Base-by-base conservation (phyloP, 108 stramenopile genomes). In the Nannochloropsis gaditana region DNA sequence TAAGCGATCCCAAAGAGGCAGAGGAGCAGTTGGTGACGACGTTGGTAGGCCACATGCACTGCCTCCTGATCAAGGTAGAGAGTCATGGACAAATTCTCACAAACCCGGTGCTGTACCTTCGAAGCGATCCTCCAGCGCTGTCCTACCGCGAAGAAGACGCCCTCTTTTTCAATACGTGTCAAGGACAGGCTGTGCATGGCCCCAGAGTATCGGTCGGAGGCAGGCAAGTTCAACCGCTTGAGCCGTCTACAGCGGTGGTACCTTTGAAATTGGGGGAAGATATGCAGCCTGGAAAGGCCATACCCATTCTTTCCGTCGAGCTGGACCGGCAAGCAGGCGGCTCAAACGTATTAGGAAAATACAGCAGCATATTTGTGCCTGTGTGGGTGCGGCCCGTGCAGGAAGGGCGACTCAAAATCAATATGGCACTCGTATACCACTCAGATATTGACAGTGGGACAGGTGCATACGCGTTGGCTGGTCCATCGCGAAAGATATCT, bases 221-320 rank as follows among this genome's bases (percentile, higher is more conserved):
- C 31, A 31, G 31, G 31, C 31, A 31, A 31, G 31, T 31, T 31
- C 31, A 31, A 31, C 31, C 31, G 31, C 31, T 31, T 31, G 31
- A 31, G 31, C 31, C 31, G 31, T 31, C 31, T 31, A 1, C 31
- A 31, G 59, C 19, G n/a, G 19, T n/a, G 5, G 8, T 8, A n/a
- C 59, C 59, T 73, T 3, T 73, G 8, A 73, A 73, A n/a, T 73
- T 73, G 59, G 59, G 59, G 3, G n/a, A 73, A 73, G 59, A 73
- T n/a, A 73, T 73, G 59, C 59, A 73, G 59, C 59, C 59, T 73
- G 59, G n/a, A n/a, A n/a, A 4, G 15, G 59, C 59, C 59, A n/a
- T 73, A 73, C 59, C 59, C 59, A n/a, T 73, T 0, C 59, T 73
- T n/a, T 15, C 59, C n/a, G 59, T n/a, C n/a, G 59, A 2, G 59